A percentile compares a stretch with the other conserved stretches of the same genome.
phyloP scores from a whole-genome alignment of 805 yeast species.

The Teunomyces tritomae region DNA sequence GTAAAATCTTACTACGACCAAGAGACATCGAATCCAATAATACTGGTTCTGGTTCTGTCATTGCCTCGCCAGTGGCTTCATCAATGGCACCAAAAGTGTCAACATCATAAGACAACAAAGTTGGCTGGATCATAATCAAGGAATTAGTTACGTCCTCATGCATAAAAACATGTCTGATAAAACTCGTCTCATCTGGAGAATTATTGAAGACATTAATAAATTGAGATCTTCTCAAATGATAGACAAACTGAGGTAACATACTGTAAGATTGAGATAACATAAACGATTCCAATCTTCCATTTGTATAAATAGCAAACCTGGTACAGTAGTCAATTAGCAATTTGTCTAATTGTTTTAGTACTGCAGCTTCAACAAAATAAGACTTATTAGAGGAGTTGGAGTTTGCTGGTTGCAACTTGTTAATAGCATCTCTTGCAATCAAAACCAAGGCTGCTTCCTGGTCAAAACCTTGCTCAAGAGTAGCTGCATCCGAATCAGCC shows the following conservation, averaged over 20 bases:
- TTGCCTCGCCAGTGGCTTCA: slow-evolving; percentile 27
- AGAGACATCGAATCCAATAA: slow-evolving; percentile 62
- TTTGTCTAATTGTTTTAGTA: slow-evolving; percentile 50
- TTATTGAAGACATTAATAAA: slow-evolving; percentile 65
- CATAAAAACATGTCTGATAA: slow-evolving; percentile 58
- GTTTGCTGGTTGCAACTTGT: slow-evolving; percentile 29
- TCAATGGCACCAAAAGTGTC: slow-evolving; percentile 37
- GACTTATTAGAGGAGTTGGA: slow-evolving; percentile 14
- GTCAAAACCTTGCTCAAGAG: slow-evolving; percentile 52
- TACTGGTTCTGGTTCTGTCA: slow-evolving; percentile 58
- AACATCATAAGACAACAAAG: slow-evolving; percentile 56
- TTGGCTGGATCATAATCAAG: slow-evolving; percentile 68
- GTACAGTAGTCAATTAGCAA: slow-evolving; percentile 45
- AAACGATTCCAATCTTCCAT: slow-evolving; percentile 48
- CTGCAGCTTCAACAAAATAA: slow-evolving; percentile 24
- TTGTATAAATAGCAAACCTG: slow-evolving; percentile 47
- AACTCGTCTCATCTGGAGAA: slow-evolving; percentile 72
- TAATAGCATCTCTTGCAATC: slow-evolving; percentile 53
- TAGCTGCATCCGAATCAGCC: slow-evolving; percentile 38
- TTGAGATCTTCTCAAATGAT: slow-evolving; percentile 63
- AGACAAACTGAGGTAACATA: slow-evolving; percentile 64
- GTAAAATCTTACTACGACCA: slow-evolving; percentile 52
- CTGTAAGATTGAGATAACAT: slow-evolving; percentile 48
- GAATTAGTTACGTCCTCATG: slow-evolving; percentile 62
- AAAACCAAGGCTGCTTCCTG: slow-evolving; percentile 69